These are phyloP conservation scores for Hemerocallis citrina DNA, from an alignment of 106 monocot genomes.

Conservation along the genomic window DNA sequence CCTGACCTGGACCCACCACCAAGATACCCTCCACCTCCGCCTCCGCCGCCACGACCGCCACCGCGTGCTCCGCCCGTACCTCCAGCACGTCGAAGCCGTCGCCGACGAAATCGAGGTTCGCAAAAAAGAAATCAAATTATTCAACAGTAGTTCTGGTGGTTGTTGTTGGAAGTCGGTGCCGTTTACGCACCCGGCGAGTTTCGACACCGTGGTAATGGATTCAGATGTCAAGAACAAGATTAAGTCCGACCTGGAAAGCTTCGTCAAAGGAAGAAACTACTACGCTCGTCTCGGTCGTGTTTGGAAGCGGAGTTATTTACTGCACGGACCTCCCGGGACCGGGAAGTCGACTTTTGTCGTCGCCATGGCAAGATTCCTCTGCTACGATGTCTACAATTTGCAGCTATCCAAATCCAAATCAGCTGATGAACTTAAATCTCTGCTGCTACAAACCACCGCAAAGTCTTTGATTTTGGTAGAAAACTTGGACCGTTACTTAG, in stretches of 20 bases:
- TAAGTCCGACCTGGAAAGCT: slow-evolving; percentile 40
- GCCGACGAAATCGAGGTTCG: slow-evolving; percentile 39
- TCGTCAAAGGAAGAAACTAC: slow-evolving; percentile 43
- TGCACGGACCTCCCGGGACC: slow-evolving; percentile 65
- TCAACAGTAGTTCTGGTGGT: slow-evolving; percentile 10
- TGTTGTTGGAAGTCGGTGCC: slow-evolving; percentile 25
- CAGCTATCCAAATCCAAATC: slow-evolving; percentile 32
- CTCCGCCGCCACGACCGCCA: slow-evolving; percentile 41
- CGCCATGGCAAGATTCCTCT: slow-evolving; percentile 61
- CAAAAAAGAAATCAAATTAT: slow-evolving; percentile 37
- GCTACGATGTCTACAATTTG: slow-evolving; percentile 62
- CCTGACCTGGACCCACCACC: slow-evolving; percentile 28
- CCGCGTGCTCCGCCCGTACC: slow-evolving; percentile 61
- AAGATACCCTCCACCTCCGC: slow-evolving; percentile 27
- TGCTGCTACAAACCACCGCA: slow-evolving; percentile 45
- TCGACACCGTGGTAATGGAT: slow-evolving; percentile 59
- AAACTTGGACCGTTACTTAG: slow-evolving; percentile 50
- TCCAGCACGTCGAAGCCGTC: slow-evolving; percentile 55
- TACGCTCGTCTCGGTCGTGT: slow-evolving; percentile 54
- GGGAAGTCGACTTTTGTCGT: slow-evolving; percentile 65
- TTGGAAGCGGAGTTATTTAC: slow-evolving; percentile 74
- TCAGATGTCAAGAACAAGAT: slow-evolving; percentile 42
- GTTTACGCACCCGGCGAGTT: slow-evolving; percentile 59
- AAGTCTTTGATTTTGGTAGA: slow-evolving; percentile 63
- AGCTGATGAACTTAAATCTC: slow-evolving; percentile 25